phyloP scores from a whole-genome alignment of 257 asterid genomes.

The Nicotiana benthamiana region DNA sequence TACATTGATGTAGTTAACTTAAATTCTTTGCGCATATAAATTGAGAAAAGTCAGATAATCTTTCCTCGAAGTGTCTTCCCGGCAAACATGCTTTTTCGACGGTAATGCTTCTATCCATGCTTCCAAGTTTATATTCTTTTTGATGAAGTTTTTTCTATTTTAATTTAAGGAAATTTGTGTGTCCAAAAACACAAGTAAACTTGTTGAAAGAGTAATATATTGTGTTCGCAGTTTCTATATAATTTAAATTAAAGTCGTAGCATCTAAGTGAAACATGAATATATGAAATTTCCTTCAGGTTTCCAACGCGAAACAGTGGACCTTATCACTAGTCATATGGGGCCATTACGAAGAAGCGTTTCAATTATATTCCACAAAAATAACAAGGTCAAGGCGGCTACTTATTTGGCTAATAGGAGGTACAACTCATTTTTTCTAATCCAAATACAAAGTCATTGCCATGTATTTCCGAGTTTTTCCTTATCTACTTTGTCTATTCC shows the following conservation, averaged over 20 bases:
- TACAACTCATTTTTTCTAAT: background rate
- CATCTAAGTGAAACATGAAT: background rate
- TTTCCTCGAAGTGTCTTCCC: no score
- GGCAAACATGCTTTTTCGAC: no score
- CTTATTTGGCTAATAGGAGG: background rate
- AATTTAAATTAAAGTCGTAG: background rate
- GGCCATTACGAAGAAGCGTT: background rate
- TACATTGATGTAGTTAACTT: no score
- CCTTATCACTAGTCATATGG: background rate
- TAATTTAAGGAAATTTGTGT: no score
- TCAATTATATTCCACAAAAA: background rate
- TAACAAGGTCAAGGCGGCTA: background rate
- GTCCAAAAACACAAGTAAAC: background rate
- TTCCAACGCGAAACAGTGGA: background rate
- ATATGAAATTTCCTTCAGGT: background rate
- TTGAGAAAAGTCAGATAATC: no score
- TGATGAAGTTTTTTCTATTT: background rate
- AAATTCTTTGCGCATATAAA: no score
- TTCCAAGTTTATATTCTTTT: background rate
- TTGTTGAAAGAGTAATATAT: background rate
- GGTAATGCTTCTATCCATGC: no score
- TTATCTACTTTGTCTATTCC: background rate
- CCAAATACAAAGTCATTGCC: background rate
- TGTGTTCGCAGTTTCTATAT: background rate
- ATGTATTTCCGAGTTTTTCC: background rate